Base-by-base conservation (phyloP, 2,329 filamentous ascomycete species). In the Fusarium abutilonis region DNA sequence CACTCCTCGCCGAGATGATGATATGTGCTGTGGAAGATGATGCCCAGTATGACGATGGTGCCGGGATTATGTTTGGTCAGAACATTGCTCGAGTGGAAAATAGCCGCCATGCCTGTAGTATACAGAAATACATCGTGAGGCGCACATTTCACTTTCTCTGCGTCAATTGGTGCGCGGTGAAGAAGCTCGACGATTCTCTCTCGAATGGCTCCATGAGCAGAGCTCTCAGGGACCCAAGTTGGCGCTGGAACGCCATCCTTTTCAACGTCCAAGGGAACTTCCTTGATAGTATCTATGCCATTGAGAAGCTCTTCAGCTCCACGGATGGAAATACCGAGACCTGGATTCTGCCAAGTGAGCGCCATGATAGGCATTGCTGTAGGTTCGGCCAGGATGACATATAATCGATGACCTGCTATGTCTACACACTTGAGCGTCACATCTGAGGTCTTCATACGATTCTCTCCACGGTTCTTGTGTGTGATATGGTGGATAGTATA, bases 101-200 rank as follows among this genome's bases (percentile, higher is more conserved):
- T 79, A 23, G 79, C 76, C 1, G 79, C 79, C 83, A 86, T 86
- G 23, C 84, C 84, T 0, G 81, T 81, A 6, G 79, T 78, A 64
- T 82, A 86, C 17, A 87, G 73, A 45, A 77, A 84, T 1, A 87
- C 78, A 57, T 86, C 82, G 4, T 41, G 43, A 1, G 70, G 32
- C 4, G 52, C 49, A 44, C 71, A 64, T 26, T 60, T 67, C n/a
- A 71, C 63, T 11, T 70, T 65, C 10, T 62, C 41, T n/a, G 66
- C 54, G 6, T 75, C 67, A 21, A 74, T 68, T 2, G 79, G 71
- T 1, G 77, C 80, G 6, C 79, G 76, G 50, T 76, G 76, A 13
- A 82, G 63, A 11, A 83, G 70, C 3, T 73, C 70, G 1, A 72
- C 65, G 45, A 85, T 78, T 6, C 81, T 75, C 55, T 75, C 70